Evolutionary conservation across 129 eudicot genomes (phyloP), one percentile per base, ranked within the genome.

Genomic region (Smallanthus sonchifolius): DNA sequence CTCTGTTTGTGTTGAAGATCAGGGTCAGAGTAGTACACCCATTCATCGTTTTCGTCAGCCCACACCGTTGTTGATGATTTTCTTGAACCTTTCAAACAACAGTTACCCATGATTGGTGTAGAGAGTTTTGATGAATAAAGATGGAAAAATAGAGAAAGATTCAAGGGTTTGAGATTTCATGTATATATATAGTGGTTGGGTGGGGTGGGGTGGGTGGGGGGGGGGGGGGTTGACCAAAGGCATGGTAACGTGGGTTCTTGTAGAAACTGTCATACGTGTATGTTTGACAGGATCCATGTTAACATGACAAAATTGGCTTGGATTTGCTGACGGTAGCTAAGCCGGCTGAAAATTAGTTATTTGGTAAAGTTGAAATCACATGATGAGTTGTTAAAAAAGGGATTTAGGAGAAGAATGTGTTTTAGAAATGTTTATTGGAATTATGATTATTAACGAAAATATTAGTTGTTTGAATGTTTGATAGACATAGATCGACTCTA

Each of bases 31-130:
- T 74, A 67, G 48, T 80, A 67, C 45, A 73, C 79, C 81, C 71
- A 62, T 20, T 56, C 45, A 63, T 76, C 82, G 2, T 82, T 74
- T 42, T 75, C 74, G 36, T 81, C 74, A 10, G 84, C 84, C 84
- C 87, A 79, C 37, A 56, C 83, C 76, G 28, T 72, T 68, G 49
- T 54, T 28, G 76, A 56, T 32, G 80, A 80, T 67, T n/a, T n/a
- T n/a, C 61, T 67, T 77, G 86, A 70, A 43, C 76, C 75, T 70
- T 77, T 77, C 47, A 69, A 59, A 67, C 87, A 75, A 16, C 87
- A 83, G 76, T 83, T 83, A 2, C 87, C 87, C 87, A 59, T 59
- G 39, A 83, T 83, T 7, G 10, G 14, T 24, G 28, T 13, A 5
- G 10, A 34, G 15, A 28, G 2, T 42, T 34, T 36, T 57, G 44